Base-by-base conservation (phyloP, 2,329 filamentous ascomycete genomes). In the Penicillium polonicum region DNA sequence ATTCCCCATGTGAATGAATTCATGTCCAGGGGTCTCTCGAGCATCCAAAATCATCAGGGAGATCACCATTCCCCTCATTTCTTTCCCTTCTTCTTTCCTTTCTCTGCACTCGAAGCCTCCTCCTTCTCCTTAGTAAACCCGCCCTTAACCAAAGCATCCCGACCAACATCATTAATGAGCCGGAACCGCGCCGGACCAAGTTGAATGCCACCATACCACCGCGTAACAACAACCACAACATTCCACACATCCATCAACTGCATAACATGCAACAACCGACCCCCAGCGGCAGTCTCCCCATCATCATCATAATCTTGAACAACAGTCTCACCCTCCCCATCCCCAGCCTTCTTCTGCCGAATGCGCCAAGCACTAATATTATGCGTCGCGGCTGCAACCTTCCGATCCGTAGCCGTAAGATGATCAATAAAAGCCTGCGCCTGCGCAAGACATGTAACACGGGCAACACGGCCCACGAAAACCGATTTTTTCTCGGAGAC, bases 281-380 rank as follows among this genome's bases (percentile, higher is more conserved):
- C 87, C 0, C 94, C 94, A 0, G 94, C 94, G 6, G 94, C 94
- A 27, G 90, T 90, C 81, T 99, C 94, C 2, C 94, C 94, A 72
- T 99, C 94, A 68, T 99, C 94, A 68, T 99, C 90, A 70, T 88
- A 97, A 75, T 99, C 94, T 74, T 97, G 92, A 65, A 88, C 91
- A 29, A 79, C 78, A 50, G 82, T 82, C 56, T 79, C 45, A n/a
- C 45, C 82, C 5, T 78, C 77, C 0, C 75, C 67, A 5, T 75
- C 70, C 17, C 39, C 48, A 29, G 49, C 54, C 60, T 67, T 69
- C 55, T 60, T 67, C 61, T 76, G 68, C 19, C 83, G 85, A 54
- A 97, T 92, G 12, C 94, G 85, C 90, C 92, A 97, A 1, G 93
- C 93, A 21, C 89, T 92, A 70, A 99, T 97, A 74, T 97, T 97